phyloP scores from a whole-genome alignment of 225 moss, liverwort and hornwort genomes.

The Takakia lepidozioides region DNA sequence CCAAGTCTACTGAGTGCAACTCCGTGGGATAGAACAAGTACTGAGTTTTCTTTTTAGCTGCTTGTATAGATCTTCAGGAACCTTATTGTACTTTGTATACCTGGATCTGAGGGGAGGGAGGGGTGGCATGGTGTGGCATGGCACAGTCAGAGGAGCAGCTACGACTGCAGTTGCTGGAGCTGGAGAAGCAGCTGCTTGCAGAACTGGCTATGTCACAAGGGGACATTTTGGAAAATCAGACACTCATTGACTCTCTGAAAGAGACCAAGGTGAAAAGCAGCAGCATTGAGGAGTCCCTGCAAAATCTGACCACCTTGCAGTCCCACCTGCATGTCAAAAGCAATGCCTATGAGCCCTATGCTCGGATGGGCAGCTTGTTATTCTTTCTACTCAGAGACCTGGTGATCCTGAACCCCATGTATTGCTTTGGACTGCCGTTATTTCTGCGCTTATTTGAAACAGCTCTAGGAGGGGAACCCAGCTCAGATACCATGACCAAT shows the following conservation, averaged over 20 bases:
- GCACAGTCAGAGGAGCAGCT: constrained; percentile 26
- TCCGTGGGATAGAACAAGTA: too few relatives aligned
- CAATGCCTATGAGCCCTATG: constrained; percentile 14
- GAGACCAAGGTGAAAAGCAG: constrained; percentile 26
- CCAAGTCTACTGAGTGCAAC: too few relatives aligned
- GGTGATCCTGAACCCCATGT: constrained; percentile 24
- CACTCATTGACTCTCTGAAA: constrained; percentile 16
- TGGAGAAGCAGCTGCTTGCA: constrained; percentile 21
- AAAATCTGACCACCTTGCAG: constrained; percentile 15
- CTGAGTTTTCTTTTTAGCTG: too few relatives aligned
- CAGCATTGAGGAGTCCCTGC: constrained; percentile 8
- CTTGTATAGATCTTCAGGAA: too few relatives aligned
- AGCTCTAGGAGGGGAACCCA: constrained; percentile 10
- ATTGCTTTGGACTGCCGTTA: constrained; percentile 17
- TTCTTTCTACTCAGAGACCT: constrained; percentile 20
- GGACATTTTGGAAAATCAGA: constrained; percentile 17
- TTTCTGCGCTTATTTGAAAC: constrained; percentile 19
- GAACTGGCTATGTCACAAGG: constrained; percentile 21
- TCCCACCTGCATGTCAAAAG: constrained; percentile 10
- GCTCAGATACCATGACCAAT: too few relatives aligned
- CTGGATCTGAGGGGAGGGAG: neutral
- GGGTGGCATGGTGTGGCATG: neutral
- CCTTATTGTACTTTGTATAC: too few relatives aligned
- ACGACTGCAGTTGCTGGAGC: constrained; percentile 15
- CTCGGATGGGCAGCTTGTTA: constrained; percentile 12